Percentiles rank a stretch among this genome's conserved stretches.
Conservation (phyloP, 306 rosid species). For the Quercus dentata region DNA sequence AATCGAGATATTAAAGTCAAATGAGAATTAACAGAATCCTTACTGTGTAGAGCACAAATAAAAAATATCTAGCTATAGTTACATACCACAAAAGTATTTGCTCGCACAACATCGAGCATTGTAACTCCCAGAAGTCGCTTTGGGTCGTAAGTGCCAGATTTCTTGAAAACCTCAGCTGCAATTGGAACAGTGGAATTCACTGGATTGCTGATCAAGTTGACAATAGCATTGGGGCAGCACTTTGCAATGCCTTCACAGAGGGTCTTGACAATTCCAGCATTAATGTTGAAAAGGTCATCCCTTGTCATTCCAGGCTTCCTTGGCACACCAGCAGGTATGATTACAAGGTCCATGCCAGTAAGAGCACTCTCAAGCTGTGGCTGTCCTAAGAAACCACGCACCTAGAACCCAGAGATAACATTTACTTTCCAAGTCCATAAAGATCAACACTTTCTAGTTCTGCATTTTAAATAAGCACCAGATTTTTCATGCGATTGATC, state of each 20-base stretch:
- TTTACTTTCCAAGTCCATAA: too few species aligned
- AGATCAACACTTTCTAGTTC: too few species aligned
- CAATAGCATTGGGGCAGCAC: constrained; percentile 78
- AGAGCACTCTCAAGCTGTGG: constrained; percentile 84
- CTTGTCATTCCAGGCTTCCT: constrained; percentile 99
- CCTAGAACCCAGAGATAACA: constrained; percentile 33
- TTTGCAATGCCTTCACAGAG: constrained; percentile 86
- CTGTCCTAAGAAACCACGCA: constrained; percentile 87
- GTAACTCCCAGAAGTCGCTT: constrained; percentile 90
- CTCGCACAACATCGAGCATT: constrained; percentile 85
- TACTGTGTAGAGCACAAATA: neutral
- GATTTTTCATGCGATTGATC: too few species aligned
- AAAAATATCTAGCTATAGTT: neutral
- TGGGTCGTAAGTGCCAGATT: constrained; percentile 84
- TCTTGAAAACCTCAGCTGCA: constrained; percentile 97
- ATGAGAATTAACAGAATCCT: neutral
- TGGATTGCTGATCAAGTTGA: constrained; percentile 95
- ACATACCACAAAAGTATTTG: constrained; percentile 91
- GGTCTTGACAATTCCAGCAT: constrained; percentile 92
- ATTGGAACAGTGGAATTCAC: constrained; percentile 93
- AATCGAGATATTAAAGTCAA: neutral
- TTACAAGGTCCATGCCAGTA: constrained; percentile 77
- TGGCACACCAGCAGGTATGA: constrained; percentile 95
- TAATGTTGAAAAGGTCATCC: constrained; percentile 89
- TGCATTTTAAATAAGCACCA: neutral